Evolutionary conservation across 2,329 filamentous ascomycete species (phyloP).

Genomic region (Stagonosporopsis cucurbitacearum): DNA sequence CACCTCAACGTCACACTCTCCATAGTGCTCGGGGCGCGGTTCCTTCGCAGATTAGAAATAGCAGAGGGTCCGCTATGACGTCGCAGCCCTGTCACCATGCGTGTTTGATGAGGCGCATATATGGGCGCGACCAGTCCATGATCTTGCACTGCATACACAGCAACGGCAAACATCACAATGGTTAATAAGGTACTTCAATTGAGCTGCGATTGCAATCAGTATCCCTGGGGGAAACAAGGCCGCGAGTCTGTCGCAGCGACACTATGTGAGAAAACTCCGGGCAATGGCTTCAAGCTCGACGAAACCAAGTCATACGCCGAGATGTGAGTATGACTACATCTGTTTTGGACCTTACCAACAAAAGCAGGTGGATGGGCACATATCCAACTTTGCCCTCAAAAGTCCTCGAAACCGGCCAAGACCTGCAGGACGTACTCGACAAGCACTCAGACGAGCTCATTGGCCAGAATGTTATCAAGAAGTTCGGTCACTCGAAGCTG

Average conservation of each 20-base stretch:
- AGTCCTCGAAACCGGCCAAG: constrained; percentile 66
- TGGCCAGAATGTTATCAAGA: constrained; percentile 65
- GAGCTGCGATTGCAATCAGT: constrained; percentile 64
- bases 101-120: constrained; percentile 2
- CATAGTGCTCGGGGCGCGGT: constrained; percentile 1
- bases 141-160: not conserved
- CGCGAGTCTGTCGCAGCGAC: constrained; percentile 69
- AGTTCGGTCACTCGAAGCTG: constrained; percentile 67
- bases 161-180: constrained; percentile 46
- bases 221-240: constrained; percentile 75
- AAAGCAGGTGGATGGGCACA: constrained; percentile 71
- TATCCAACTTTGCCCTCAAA: constrained; percentile 74
- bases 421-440: constrained; percentile 69
- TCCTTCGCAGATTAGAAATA: constrained; percentile 22
- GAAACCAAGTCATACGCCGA: constrained; percentile 69
- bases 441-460: constrained; percentile 67
- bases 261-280: constrained; percentile 69
- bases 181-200: constrained; percentile 60
- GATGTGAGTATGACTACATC: constrained; percentile 46
- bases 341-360: constrained; percentile 10
- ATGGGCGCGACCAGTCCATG: not conserved
- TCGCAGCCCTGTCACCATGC: constrained; percentile 34
- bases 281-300: constrained; percentile 68
- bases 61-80: constrained; percentile 38
- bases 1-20: constrained; percentile 11